phyloP scores from a whole-genome alignment of 1,284 basidiomycete genomes.

The Marasmius sp. region DNA sequence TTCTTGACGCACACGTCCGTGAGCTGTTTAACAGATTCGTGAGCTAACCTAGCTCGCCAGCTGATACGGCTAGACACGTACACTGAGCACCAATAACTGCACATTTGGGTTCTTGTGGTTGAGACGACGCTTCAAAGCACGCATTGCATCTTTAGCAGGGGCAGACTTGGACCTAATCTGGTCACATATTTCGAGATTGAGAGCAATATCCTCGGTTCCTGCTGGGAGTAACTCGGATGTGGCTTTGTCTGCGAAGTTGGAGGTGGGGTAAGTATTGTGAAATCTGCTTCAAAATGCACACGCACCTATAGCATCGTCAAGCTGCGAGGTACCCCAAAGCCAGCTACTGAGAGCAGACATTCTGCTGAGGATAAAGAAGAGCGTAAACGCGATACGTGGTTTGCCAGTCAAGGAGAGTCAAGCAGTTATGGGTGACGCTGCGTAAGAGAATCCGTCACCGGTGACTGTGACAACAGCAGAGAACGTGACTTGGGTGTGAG shows the following conservation, averaged over 20 bases:
- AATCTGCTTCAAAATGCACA: slow-evolving; percentile 16
- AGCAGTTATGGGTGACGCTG: slow-evolving; percentile 10
- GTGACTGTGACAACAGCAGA: neutral
- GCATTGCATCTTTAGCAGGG: slow-evolving; percentile 85
- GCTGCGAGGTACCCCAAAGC: slow-evolving; percentile 58
- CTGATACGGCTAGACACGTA: slow-evolving; percentile 40
- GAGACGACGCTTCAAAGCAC: slow-evolving; percentile 83
- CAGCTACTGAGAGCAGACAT: slow-evolving; percentile 51
- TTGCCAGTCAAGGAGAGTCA: neutral
- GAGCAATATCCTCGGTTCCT: slow-evolving; percentile 86
- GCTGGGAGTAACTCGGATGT: slow-evolving; percentile 86
- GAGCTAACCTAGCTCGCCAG: slow-evolving; percentile 1
- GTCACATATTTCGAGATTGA: slow-evolving; percentile 96
- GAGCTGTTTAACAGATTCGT: slow-evolving; percentile 48
- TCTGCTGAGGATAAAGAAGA: neutral
- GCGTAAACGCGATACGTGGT: neutral
- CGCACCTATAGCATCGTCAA: slow-evolving; percentile 58
- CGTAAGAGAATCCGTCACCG: neutral
- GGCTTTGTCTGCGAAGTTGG: slow-evolving; percentile 69
- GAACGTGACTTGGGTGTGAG: neutral
- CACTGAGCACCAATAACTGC: slow-evolving; percentile 82
- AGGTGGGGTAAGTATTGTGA: neutral
- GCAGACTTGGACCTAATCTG: slow-evolving; percentile 93
- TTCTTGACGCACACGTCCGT: slow-evolving; percentile 98
- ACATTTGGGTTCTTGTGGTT: slow-evolving; percentile 97